phyloP scores from a whole-genome alignment of 2,329 filamentous ascomycete species.

The Hymenotorrendiella dingleyae region DNA sequence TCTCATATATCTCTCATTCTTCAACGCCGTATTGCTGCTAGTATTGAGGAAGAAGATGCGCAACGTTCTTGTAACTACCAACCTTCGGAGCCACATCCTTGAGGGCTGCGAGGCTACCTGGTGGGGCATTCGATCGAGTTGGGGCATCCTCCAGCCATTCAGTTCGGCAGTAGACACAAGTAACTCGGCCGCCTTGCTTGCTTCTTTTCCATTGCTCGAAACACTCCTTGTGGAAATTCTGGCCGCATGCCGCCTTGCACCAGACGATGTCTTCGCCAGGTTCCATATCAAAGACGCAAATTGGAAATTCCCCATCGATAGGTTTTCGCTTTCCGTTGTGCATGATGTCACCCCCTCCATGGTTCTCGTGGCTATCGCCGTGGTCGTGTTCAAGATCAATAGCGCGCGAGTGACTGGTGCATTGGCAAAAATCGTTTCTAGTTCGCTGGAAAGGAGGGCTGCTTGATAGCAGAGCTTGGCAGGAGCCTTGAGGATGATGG shows the following conservation, averaged over 20 bases:
- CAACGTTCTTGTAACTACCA: conserved; percentile 16
- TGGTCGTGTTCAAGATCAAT: conserved; percentile 5
- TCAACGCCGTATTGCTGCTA: neutral
- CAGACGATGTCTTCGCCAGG: conserved; percentile 42
- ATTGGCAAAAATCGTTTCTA: conserved; percentile 15
- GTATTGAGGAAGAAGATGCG: conserved; percentile 12
- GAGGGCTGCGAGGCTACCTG: conserved; percentile 11
- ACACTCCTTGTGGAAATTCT: conserved; percentile 49
- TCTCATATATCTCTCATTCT: neutral
- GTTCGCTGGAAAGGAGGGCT: conserved; percentile 15
- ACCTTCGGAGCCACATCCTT: conserved; percentile 16
- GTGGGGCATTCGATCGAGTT: neutral
- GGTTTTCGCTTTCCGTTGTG: conserved; percentile 17
- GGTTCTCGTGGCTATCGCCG: too few species aligned
- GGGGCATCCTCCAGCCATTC: conserved; percentile 42
- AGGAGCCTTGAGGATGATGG: conserved; percentile 18
- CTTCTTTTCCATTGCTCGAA: conserved; percentile 48
- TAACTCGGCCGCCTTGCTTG: conserved; percentile 38
- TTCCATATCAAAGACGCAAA: conserved; percentile 19
- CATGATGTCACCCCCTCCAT: conserved; percentile 5
- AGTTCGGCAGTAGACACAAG: conserved; percentile 57
- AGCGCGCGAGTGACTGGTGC: conserved; percentile 15
- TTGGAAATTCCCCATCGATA: conserved; percentile 17
- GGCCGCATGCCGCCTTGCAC: conserved; percentile 50
- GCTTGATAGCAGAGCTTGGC: conserved; percentile 15